Percentiles rank a stretch among this genome's conserved stretches.
phyloP scores from a whole-genome alignment of 1,139 yeast species.

The Casaregolazyma suthepensis region DNA sequence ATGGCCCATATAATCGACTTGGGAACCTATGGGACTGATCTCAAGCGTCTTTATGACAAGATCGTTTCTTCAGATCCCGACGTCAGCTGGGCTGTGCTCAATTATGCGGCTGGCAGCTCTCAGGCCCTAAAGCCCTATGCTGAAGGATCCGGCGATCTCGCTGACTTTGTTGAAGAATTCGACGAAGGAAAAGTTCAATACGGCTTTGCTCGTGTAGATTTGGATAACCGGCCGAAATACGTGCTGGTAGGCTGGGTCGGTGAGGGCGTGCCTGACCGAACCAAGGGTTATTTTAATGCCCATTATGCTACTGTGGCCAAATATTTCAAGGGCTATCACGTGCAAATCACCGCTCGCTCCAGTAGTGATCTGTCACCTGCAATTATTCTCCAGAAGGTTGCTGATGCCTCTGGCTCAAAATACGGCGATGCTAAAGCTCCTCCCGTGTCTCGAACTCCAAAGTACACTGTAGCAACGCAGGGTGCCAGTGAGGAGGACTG shows the following conservation, averaged over 20 bases:
- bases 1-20: conserved; percentile 33
- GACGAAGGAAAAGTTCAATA: conserved; percentile 87
- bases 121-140: conserved; percentile 32
- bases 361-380: conserved; percentile 78
- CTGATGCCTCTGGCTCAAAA: conserved; percentile 94
- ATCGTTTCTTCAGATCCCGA: conserved; percentile 38
- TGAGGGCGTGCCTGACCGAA: conserved; percentile 41
- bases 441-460: conserved; percentile 33
- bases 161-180: conserved; percentile 74
- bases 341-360: conserved; percentile 95
- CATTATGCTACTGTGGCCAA: conserved; percentile 38
- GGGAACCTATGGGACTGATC: conserved; percentile 34
- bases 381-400: conserved; percentile 68
- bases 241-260: conserved; percentile 81
- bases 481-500: conserved; percentile 47
- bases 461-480: conserved; percentile 27
- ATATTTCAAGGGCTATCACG: conserved; percentile 67
- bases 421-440: conserved; percentile 48
- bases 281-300: conserved; percentile 40
- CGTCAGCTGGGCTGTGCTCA: conserved; percentile 39
- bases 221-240: conserved; percentile 81
- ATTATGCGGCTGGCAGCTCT: conserved; percentile 32
- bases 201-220: conserved; percentile 82
- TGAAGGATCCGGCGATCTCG: conserved; percentile 45
- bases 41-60: conserved; percentile 35